A percentile compares a stretch with the other conserved stretches of the same genome.
These are phyloP conservation scores for Astragalus membranaceus DNA, from an alignment of 306 rosid species.

Conservation along the genomic window DNA sequence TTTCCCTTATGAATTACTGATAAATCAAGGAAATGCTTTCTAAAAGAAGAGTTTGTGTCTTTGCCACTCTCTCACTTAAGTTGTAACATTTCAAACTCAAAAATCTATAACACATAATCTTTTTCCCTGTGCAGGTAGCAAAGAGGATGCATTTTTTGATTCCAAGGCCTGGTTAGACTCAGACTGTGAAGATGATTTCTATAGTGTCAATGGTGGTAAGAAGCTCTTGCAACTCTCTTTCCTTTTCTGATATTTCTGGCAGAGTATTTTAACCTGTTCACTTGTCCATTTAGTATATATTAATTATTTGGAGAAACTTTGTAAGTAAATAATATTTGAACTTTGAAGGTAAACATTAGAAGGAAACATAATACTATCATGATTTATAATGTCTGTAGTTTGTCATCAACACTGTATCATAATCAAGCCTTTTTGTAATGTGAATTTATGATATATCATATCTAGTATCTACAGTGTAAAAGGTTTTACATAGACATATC, in stretches of 20 bases:
- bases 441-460: background rate
- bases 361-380: background rate
- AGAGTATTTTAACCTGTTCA: background rate
- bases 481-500: background rate
- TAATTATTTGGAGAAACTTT: background rate
- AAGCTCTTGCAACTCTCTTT: background rate
- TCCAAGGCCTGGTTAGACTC: conserved; percentile 82
- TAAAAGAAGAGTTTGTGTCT: too few species aligned
- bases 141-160: conserved; percentile 85
- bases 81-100: background rate
- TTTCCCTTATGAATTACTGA: background rate
- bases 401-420: background rate
- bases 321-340: background rate
- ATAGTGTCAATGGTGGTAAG: conserved; percentile 96
- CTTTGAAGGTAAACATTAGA: background rate
- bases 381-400: background rate
- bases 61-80: too few species aligned
- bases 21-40: background rate
- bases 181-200: conserved; percentile 88
- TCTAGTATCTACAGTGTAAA: too few species aligned
- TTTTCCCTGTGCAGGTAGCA: conserved; percentile 51
- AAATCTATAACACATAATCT: background rate
- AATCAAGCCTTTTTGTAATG: background rate
- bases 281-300: background rate
- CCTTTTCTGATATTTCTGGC: background rate